Evolutionary conservation across 2,329 filamentous ascomycete species (phyloP).

Genomic region (Phialemoniopsis sp.): DNA sequence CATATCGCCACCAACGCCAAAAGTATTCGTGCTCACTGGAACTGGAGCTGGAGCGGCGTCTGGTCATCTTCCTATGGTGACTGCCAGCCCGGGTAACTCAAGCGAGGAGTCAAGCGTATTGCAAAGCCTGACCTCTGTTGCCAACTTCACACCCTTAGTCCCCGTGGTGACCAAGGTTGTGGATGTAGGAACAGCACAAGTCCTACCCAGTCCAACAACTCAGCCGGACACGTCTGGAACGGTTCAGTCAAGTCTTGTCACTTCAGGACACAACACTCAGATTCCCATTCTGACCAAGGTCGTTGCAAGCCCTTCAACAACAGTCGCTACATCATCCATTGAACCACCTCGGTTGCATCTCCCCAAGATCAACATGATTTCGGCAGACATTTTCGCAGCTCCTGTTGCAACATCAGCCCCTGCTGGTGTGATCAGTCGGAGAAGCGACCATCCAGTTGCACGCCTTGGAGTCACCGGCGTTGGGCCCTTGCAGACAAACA

Average conservation of each 20-base stretch:
- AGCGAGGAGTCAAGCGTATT: no score
- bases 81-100: no score
- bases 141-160: conserved; percentile 12
- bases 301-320: no score
- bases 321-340: no score
- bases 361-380: conserved; percentile 17
- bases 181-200: conserved; percentile 25
- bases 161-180: conserved; percentile 22
- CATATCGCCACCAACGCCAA: no score
- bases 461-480: conserved; percentile 43
- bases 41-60: no score
- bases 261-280: conserved; percentile 12
- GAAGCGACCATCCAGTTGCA: conserved; percentile 54
- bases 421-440: conserved; percentile 38
- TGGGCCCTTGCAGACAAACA: conserved; percentile 66
- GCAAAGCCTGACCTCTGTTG: no score
- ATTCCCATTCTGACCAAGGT: conserved; percentile 15
- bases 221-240: conserved; percentile 25
- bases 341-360: background rate
- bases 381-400: conserved; percentile 47
- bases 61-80: no score
- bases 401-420: conserved; percentile 51
- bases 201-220: conserved; percentile 20
- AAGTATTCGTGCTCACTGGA: no score
- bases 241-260: conserved; percentile 24